Evolutionary conservation across 1,139 yeast species (phyloP), one percentile per base, ranked within the genome.

Genomic region (Hansenula lynferdii): DNA sequence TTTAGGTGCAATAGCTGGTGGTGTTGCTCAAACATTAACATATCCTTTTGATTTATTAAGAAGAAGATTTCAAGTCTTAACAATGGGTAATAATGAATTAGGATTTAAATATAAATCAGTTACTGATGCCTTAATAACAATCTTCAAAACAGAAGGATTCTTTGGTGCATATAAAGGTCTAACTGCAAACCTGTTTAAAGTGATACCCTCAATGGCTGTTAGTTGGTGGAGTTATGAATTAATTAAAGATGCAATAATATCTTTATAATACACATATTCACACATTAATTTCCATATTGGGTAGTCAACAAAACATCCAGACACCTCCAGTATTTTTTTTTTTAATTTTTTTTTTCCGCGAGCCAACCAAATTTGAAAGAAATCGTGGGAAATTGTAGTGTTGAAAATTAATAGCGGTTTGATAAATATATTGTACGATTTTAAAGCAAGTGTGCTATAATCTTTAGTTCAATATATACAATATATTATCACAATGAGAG

Each of bases 201-300:
- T 90, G 4, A 85, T 87, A 28, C 97, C 97, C 0, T 81, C 94
- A 8, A 90, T 90, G 92, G 97, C 97, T 3, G 89, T 90, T 17
- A 85, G 90, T 45, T 92, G 96, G 96, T 67, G 85, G 42, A 78
- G 85, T 44, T 90, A 85, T 61, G 97, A 90, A 57, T 60, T 77
- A 30, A 67, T 84, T 19, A 73, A 72, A 53, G 80, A 62, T 28
- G 46, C 51, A 24, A 35, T 63, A 37, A 34, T 47, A 36, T 39
- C 22, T n/a, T 20, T 43, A 21, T 43, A 38, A 32, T 16, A 15
- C n/a, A 22, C 10, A 10, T 6, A 20, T 20, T 6, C 5, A 11
- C 20, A 19, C 23, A 21, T 23, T 30, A 16, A 31, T 32, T 40
- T 28, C 51, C 41, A 7, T 2, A 41, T 35, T 16, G n/a, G 51